These are phyloP conservation scores for Trametes cubensis DNA, from an alignment of 768 basidiomycete species.

Conservation along the genomic window DNA sequence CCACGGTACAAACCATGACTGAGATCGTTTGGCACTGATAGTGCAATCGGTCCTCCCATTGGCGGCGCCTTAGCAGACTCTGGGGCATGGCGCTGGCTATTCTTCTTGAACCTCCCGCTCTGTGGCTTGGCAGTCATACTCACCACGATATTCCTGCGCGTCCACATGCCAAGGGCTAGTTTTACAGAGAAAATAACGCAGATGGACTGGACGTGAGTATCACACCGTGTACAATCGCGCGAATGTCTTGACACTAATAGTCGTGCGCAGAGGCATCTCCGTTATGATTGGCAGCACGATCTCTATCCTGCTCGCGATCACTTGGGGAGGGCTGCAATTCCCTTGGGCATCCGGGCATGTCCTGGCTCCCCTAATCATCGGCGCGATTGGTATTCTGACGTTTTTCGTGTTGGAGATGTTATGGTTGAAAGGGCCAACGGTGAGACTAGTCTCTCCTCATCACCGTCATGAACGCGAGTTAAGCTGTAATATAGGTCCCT, in stretches of 20 bases:
- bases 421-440: constrained; percentile 30
- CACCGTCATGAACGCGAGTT: too few relatives aligned
- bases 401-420: constrained; percentile 37
- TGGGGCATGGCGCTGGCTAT: constrained; percentile 14
- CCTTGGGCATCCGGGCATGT: constrained; percentile 37
- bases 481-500: background rate
- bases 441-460: background rate
- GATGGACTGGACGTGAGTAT: constrained; percentile 42
- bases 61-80: constrained; percentile 29
- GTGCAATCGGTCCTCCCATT: constrained; percentile 33
- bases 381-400: constrained; percentile 33
- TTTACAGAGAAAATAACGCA: constrained; percentile 32
- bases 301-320: constrained; percentile 24
- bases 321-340: constrained; percentile 41
- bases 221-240: constrained; percentile 25
- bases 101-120: constrained; percentile 22
- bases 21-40: background rate
- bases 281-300: constrained; percentile 27
- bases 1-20: background rate
- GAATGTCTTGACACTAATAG: too few relatives aligned
- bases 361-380: constrained; percentile 40
- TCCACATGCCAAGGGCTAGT: constrained; percentile 30
- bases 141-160: constrained; percentile 5
- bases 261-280: constrained; percentile 28
- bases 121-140: constrained; percentile 14